Evolutionary conservation across 2,329 filamentous ascomycete species (phyloP).

Genomic region (Cladosporium velox): DNA sequence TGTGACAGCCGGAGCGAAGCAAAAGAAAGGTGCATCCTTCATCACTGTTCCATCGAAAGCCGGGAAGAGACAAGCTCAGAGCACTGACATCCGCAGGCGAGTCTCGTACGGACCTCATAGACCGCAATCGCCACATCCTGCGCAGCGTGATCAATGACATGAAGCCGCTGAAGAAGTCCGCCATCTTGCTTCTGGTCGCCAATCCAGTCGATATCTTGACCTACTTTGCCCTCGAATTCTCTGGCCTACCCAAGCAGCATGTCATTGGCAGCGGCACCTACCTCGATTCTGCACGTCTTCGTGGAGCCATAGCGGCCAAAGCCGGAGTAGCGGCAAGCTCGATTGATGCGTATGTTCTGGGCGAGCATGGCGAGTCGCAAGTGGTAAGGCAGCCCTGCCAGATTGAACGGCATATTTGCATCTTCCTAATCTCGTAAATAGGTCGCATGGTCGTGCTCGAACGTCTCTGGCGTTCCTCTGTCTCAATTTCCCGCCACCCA

Average conservation of each 20-base stretch:
- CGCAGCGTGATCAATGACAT: conserved; percentile 50
- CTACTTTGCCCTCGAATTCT: conserved; percentile 50
- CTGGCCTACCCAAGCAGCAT: conserved; percentile 51
- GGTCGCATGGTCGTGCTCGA: conserved; percentile 48
- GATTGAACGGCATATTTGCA: neutral
- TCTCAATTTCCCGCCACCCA: conserved; percentile 35
- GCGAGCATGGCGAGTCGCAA: conserved; percentile 53
- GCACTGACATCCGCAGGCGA: conserved; percentile 32
- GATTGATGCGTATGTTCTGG: conserved; percentile 50
- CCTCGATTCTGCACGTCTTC: conserved; percentile 54
- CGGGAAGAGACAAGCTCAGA: neutral
- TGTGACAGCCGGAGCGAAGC: conserved; percentile 56
- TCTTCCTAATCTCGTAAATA: conserved; percentile 14
- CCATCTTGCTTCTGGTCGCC: conserved; percentile 55
- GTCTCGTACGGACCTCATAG: conserved; percentile 49
- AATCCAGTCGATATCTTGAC: conserved; percentile 60
- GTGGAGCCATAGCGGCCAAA: conserved; percentile 46
- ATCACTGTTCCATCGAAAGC: neutral
- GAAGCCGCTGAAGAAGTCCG: conserved; percentile 50
- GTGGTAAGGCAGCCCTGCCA: conserved; percentile 36
- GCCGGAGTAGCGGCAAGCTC: conserved; percentile 42
- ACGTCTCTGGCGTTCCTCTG: conserved; percentile 47
- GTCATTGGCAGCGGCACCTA: conserved; percentile 58
- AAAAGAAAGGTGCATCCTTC: conserved; percentile 40
- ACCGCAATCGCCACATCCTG: conserved; percentile 53